These are phyloP conservation scores for Myxozyma kluyveri DNA, from an alignment of 805 yeast genomes.

Conservation along the genomic window DNA sequence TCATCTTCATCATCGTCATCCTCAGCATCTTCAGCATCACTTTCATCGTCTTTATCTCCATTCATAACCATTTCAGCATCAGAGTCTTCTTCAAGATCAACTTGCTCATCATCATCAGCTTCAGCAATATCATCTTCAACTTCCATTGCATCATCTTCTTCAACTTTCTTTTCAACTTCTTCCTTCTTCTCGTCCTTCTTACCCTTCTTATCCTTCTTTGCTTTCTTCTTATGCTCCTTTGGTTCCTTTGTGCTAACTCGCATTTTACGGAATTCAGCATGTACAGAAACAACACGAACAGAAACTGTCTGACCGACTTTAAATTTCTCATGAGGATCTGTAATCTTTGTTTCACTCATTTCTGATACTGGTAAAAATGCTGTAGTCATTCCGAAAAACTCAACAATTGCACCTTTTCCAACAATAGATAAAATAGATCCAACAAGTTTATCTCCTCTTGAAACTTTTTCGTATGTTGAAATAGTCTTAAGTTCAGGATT, in stretches of 20 bases:
- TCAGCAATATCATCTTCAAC: slow-evolving; percentile 29
- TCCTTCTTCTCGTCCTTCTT: slow-evolving; percentile 24
- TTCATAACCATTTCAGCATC: slow-evolving; percentile 34
- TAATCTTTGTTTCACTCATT: slow-evolving; percentile 83
- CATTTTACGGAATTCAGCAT: slow-evolving; percentile 53
- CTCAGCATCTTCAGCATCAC: slow-evolving; percentile 17
- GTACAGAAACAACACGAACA: slow-evolving; percentile 59
- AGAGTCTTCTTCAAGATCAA: slow-evolving; percentile 31
- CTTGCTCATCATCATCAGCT: slow-evolving; percentile 32
- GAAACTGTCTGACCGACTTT: slow-evolving; percentile 79
- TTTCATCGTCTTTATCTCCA: slow-evolving; percentile 36
- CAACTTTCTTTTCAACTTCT: slow-evolving; percentile 41
- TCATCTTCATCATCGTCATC: slow-evolving; percentile 42
- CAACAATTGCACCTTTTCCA: slow-evolving; percentile 75
- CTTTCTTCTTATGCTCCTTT: slow-evolving; percentile 19
- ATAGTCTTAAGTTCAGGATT: slow-evolving; percentile 37
- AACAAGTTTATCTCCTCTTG: slow-evolving; percentile 52
- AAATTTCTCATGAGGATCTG: slow-evolving; percentile 71
- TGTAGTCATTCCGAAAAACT: slow-evolving; percentile 73
- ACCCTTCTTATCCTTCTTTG: slow-evolving; percentile 26
- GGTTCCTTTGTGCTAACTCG: slow-evolving; percentile 74
- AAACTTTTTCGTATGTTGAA: slow-evolving; percentile 51
- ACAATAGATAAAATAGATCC: slow-evolving; percentile 74
- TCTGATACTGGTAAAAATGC: slow-evolving; percentile 86
- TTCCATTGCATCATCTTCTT: slow-evolving; percentile 54